Conservation (phyloP, 306 rosid species). For the Lathyrus oleraceus region DNA sequence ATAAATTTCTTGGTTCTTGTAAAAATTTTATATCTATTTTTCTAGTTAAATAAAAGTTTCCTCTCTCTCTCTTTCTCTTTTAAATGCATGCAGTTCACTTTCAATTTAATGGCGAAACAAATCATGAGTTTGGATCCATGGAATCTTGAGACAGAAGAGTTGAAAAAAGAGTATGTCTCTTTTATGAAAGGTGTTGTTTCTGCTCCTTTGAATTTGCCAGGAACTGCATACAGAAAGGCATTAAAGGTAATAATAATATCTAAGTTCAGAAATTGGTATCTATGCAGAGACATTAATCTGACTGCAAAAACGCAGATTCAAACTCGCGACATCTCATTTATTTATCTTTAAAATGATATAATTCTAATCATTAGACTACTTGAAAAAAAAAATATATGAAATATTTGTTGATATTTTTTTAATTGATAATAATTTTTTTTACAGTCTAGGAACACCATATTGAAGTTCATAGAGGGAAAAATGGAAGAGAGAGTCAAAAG, state of each 20-base stretch:
- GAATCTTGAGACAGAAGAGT: slow-evolving; percentile 71
- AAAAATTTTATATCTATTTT: background rate
- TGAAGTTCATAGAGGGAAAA: slow-evolving; percentile 42
- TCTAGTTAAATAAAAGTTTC: background rate
- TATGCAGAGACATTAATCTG: too few species aligned
- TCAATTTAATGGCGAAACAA: slow-evolving; percentile 84
- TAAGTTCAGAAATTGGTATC: too few species aligned
- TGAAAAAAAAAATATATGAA: too few species aligned
- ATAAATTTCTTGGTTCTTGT: too few species aligned
- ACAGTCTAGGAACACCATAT: slow-evolving; percentile 57
- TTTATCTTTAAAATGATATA: too few species aligned
- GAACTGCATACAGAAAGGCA: slow-evolving; percentile 83
- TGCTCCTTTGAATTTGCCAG: slow-evolving; percentile 81
- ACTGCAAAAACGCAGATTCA: too few species aligned
- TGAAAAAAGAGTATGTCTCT: slow-evolving; percentile 74
- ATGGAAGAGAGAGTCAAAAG: slow-evolving; percentile 37
- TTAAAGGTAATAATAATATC: slow-evolving; percentile 50
- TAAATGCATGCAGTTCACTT: slow-evolving; percentile 66
- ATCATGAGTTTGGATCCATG: slow-evolving; percentile 93
- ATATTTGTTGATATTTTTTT: too few species aligned
- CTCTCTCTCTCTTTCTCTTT: background rate
- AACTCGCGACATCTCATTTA: too few species aligned
- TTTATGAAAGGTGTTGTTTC: slow-evolving; percentile 95
- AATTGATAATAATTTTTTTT: too few species aligned
- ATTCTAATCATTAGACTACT: too few species aligned